Conservation (phyloP, 441 rosid genomes). For the Syzygium syzygioides region DNA sequence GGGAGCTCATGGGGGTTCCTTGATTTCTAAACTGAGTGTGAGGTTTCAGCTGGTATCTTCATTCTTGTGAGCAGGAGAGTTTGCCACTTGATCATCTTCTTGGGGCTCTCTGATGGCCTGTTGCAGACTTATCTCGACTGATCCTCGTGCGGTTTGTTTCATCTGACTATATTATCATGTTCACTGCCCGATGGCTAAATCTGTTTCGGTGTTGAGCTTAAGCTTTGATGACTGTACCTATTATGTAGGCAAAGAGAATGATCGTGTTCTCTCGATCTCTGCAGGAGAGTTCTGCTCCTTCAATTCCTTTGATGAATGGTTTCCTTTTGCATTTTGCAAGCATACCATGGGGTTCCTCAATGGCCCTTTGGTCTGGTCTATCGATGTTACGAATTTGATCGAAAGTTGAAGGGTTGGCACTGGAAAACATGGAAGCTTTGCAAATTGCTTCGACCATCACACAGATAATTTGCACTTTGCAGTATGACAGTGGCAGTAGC, state of each 20-base stretch:
- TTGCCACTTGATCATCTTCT: neutral
- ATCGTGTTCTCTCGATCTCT: neutral
- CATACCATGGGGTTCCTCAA: neutral
- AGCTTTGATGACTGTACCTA: neutral
- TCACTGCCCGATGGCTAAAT: neutral
- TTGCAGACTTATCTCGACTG: neutral
- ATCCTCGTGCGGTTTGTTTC: neutral
- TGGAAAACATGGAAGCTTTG: neutral
- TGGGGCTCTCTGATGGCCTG: neutral
- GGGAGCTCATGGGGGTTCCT: neutral
- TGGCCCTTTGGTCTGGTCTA: neutral
- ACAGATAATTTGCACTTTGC: conserved; percentile 12
- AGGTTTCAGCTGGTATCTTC: neutral
- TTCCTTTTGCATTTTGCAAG: neutral
- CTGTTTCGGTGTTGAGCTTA: neutral
- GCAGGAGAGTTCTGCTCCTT: neutral
- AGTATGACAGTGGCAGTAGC: conserved; percentile 19
- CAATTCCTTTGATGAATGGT: neutral
- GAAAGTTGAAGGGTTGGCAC: neutral
- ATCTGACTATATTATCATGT: neutral
- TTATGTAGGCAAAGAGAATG: neutral
- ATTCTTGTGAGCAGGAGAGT: neutral
- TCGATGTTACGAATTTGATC: neutral
- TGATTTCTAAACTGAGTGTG: neutral
- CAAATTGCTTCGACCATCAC: conserved; percentile 15